Base-by-base conservation (phyloP, 2,329 filamentous ascomycete genomes). In the Fusarium euwallaceae region DNA sequence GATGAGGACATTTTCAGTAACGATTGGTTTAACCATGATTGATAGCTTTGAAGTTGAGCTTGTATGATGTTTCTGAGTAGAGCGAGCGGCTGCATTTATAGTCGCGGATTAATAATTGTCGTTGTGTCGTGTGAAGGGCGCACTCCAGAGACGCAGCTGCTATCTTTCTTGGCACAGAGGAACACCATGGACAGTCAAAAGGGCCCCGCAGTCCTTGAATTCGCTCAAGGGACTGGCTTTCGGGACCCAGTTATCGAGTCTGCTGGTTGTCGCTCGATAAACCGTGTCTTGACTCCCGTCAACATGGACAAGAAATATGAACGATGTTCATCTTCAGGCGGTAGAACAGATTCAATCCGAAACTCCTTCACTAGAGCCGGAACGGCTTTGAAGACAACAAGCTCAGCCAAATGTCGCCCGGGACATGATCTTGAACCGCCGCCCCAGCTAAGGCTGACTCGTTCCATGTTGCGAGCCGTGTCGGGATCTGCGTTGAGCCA, bases 291-390 rank as follows among this genome's bases (percentile, higher is more conserved):
- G 4, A 86, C 84, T 0, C 87, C 87, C 0, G 85, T 87, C 74
- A 88, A 70, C 84, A 89, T 88, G 1, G 86, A 87, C 78, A 90
- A 79, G 65, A 89, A 90, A 64, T 89, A 89, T 10, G 85, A 85
- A 3, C 81, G 82, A 51, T 84, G 83, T 1, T 84, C 78, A 4
- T 83, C 77, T 3, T 86, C 83, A 0, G 75, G 71, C 0, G 86
- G 86, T 71, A 86, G 74, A 8, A 53, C 64, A 4, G 84, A 80
- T 63, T 85, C 78, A 0, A 89, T 78, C 7, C 86, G 82, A 64
- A 90, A 90, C 48, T 84, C 81, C 6, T 78, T 77, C 4, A 88
- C 64, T 17, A 90, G 67, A 0, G 81, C 78, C 0, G 84, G 78
- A 0, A 89, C 79, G 0, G 84, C 79, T 73, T 87, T 88, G 61